These are phyloP conservation scores for Neodidymelliopsis sp. DNA, from an alignment of 2,329 filamentous ascomycete species.

Conservation along the genomic window DNA sequence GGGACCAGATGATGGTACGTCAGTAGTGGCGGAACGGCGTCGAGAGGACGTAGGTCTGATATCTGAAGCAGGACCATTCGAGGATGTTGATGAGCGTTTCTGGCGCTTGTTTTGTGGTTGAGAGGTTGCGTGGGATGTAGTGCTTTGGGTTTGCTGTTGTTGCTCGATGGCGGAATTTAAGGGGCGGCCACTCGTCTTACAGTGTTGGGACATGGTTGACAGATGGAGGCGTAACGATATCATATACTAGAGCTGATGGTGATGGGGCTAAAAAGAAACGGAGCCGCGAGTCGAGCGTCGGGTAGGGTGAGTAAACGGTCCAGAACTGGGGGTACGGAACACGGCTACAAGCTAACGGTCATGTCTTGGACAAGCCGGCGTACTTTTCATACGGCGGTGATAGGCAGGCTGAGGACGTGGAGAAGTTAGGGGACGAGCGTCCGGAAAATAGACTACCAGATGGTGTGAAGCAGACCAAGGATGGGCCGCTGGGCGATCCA, in stretches of 20 bases:
- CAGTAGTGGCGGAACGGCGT: slow-evolving; percentile 36
- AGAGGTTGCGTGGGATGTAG: slow-evolving; percentile 21
- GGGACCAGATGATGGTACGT: slow-evolving; percentile 32
- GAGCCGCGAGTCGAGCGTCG: slow-evolving; percentile 43
- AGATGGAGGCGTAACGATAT: slow-evolving; percentile 35
- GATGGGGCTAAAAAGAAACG: slow-evolving; percentile 39
- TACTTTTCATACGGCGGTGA: slow-evolving; percentile 36
- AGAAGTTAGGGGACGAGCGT: slow-evolving; percentile 40
- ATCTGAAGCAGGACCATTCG: slow-evolving; percentile 34
- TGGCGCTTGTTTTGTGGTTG: slow-evolving; percentile 28
- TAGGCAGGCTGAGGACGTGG: slow-evolving; percentile 39
- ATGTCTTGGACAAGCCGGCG: slow-evolving; percentile 39
- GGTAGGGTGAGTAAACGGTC: slow-evolving; percentile 36
- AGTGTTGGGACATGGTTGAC: slow-evolving; percentile 44
- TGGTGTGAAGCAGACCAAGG: slow-evolving; percentile 35
- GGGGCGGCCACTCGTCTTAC: slow-evolving; percentile 44
- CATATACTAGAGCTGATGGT: slow-evolving; percentile 41
- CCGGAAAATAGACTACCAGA: slow-evolving; percentile 33
- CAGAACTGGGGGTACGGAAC: slow-evolving; percentile 45
- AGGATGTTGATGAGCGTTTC: slow-evolving; percentile 33
- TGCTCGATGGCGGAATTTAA: slow-evolving; percentile 33
- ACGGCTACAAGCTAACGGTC: slow-evolving; percentile 41
- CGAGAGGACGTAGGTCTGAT: slow-evolving; percentile 35
- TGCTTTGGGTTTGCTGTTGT: slow-evolving; percentile 33
- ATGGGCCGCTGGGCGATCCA: slow-evolving; percentile 42